phyloP scores from a whole-genome alignment of 805 yeast genomes.

The Sugiyamaella lignohabitans region DNA sequence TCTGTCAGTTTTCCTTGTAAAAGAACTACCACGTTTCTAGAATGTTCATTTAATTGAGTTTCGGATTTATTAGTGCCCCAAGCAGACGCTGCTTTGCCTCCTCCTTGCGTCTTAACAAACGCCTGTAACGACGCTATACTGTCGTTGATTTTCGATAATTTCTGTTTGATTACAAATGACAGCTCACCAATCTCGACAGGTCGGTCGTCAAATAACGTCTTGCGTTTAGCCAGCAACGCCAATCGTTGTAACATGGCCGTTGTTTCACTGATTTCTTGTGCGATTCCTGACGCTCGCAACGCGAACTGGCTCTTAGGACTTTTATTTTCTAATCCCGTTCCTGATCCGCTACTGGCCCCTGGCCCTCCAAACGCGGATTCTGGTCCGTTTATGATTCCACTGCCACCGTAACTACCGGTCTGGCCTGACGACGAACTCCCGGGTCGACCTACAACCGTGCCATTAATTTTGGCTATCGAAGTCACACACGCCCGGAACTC shows the following conservation, averaged over 20 bases:
- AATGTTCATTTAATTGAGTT: slow-evolving; percentile 64
- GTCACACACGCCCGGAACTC: slow-evolving; percentile 91
- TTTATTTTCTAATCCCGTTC: slow-evolving; percentile 12
- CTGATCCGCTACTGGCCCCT: neutral
- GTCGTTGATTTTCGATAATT: slow-evolving; percentile 73
- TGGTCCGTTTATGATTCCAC: slow-evolving; percentile 1
- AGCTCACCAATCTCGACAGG: slow-evolving; percentile 91
- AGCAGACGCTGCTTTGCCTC: slow-evolving; percentile 25
- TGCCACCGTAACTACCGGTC: slow-evolving; percentile 11
- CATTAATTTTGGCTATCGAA: slow-evolving; percentile 58
- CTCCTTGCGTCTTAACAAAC: slow-evolving; percentile 38
- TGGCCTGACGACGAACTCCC: slow-evolving; percentile 19
- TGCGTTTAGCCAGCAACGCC: slow-evolving; percentile 79
- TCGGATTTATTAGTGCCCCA: slow-evolving; percentile 37
- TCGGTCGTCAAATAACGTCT: slow-evolving; percentile 87
- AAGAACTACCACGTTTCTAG: slow-evolving; percentile 79
- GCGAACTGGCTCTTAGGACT: slow-evolving; percentile 53
- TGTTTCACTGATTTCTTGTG: slow-evolving; percentile 81
- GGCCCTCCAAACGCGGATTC: too few relatives aligned
- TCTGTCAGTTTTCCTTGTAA: slow-evolving; percentile 86
- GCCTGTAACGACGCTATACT: slow-evolving; percentile 56
- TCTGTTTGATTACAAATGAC: slow-evolving; percentile 77
- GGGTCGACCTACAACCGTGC: slow-evolving; percentile 29
- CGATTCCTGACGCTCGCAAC: slow-evolving; percentile 67
- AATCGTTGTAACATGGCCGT: slow-evolving; percentile 74